Evolutionary conservation across 192 early-diverging fungal genomes (phyloP).

Genomic region (Backusella macrospora): DNA sequence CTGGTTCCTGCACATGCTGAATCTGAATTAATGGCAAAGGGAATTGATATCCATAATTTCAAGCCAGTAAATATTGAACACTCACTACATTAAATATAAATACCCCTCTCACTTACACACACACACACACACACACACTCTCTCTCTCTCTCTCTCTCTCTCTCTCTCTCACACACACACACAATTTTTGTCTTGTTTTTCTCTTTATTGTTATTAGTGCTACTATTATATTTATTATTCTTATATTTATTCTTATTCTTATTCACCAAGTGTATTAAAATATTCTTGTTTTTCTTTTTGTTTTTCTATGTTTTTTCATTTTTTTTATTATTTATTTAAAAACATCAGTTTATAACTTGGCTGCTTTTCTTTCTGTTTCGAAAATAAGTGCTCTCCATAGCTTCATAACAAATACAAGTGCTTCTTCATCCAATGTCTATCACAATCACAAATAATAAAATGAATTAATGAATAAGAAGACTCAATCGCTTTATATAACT

Average conservation of each 20-base stretch:
- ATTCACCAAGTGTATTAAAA: slow-evolving; percentile 6
- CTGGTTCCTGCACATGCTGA: slow-evolving; percentile 84
- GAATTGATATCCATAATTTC: slow-evolving; percentile 76
- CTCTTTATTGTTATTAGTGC: too few relatives aligned
- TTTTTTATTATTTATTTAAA: not conserved
- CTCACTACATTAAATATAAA: not conserved
- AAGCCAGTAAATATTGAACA: slow-evolving; percentile 48
- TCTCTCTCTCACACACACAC: too few relatives aligned
- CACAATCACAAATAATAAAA: too few relatives aligned
- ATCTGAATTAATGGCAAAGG: slow-evolving; percentile 54
- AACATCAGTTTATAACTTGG: slow-evolving; percentile 17
- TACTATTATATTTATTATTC: too few relatives aligned
- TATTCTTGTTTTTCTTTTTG: not conserved
- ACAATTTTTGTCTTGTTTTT: too few relatives aligned
- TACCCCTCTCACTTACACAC: not conserved
- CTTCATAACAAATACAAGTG: slow-evolving; percentile 82
- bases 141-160: too few relatives aligned
- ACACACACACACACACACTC: too few relatives aligned
- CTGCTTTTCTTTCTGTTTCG: slow-evolving; percentile 68
- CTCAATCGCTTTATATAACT: slow-evolving; percentile 7
- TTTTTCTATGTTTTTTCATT: not conserved
- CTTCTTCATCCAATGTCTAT: slow-evolving; percentile 87
- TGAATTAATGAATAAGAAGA: slow-evolving; percentile 17
- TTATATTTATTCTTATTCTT: not conserved
- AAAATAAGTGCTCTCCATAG: slow-evolving; percentile 89